Evolutionary conservation across 1,284 basidiomycete genomes (phyloP), one percentile per base, ranked within the genome.

Genomic region (Lentinula novae-zelandiae): DNA sequence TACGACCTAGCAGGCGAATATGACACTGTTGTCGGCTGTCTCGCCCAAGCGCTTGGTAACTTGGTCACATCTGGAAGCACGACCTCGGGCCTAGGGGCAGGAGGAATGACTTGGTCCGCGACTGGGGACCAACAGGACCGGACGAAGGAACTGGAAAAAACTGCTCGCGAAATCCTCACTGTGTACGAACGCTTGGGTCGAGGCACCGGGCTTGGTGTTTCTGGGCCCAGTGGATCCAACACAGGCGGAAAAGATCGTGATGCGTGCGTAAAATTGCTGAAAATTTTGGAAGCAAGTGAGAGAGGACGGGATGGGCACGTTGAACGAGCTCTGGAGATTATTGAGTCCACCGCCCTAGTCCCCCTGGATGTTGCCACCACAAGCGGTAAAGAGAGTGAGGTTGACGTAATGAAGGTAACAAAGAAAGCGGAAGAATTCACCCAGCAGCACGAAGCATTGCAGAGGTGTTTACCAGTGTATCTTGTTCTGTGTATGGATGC

Each of bases 1-100:
- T 98, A 95, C 78, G 96, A 98, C 75, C 86, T 98, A 40, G 95
- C 96, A 0, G 92, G 93, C 42, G 93, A 97, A 65, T 95, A 96
- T 72, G 79, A 87, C 55, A 93, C 90, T 34, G 96, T 99, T 53
- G 85, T 98, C 44, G 81, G 86, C 7, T 94, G 93, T 62, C 87
- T 99, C 49, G 95, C 94, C 48, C 87, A 89, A 60, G 92, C 95
- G 3, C 81, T 99, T 0, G 95, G 95, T n/a, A 90, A 89, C 68
- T 89, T 90, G 0, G 80, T 96, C 49, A 80, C 86, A 9, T 54
- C 53, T 6, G 53, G 53, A 22, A 42, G 40, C 3, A 27, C 54
- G 12, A 34, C 42, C 13, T 33, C 13, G 27, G 20, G 49, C 33
- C 10, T 46, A 3, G 54, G 54, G 9, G 9, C 39, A 27, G 53